Base-by-base conservation (phyloP, 176 grass and related monocot genomes). In the Elymus sibiricus region DNA sequence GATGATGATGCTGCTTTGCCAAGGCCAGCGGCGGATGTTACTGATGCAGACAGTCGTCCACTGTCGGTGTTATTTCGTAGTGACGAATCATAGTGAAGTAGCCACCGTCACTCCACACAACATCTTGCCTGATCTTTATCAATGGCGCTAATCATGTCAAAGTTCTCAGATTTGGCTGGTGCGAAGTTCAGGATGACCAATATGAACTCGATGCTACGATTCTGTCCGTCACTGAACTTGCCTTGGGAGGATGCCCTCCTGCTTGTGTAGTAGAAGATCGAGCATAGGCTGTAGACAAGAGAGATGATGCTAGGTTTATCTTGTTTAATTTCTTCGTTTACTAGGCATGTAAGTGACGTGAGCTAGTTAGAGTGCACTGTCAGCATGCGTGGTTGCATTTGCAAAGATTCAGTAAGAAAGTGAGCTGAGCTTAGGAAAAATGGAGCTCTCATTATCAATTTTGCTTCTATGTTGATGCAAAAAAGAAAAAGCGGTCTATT, bases 231-330 rank as follows among this genome's bases (percentile, higher is more conserved):
- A 28, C 28, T 38, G 12, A 63, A 64, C 15, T 74, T 35, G 26
- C 29, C 53, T 72, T 38, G 35, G 62, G 40, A 80, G n/a, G 25
- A 81, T 28, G 27, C 2, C 28, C 34, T 29, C 46, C 44, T 68
- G 22, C 26, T 49, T 27, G 5, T 88, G 58, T 7, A 88, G 58
- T 7, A 88, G 19, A 76, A 46, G 21, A 49, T 74, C 64, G 69
- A 65, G 65, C 53, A 3, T 80, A 44, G 24, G 27, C 8, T 71
- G 47, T 79, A 22, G 22, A 25, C 11, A 24, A 17, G 13, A 38
- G 16, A 38, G 3, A 49, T 67, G 22, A n/a, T n/a, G n/a, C n/a
- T 39, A 40, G 34, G 4, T 78, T 78, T 69, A 73, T 80, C 2
- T 38, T 61, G 62, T 64, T 28, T 31, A 21, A 28, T 11, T 56